These are phyloP conservation scores for Leccinellum luteum DNA, from an alignment of 768 basidiomycete genomes.

Conservation along the genomic window DNA sequence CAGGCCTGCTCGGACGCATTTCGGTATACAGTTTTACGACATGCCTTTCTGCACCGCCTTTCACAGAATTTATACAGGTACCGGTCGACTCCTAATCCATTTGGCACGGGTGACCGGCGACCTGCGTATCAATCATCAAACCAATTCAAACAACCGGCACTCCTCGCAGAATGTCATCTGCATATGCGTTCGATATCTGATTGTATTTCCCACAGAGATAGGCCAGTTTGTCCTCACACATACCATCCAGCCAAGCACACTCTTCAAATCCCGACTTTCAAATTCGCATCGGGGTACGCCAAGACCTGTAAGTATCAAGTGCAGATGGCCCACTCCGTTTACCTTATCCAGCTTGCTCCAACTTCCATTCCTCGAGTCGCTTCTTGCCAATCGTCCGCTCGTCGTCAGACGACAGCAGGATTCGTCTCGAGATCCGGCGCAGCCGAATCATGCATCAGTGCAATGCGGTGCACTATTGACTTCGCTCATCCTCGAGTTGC, in stretches of 20 bases:
- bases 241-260: not conserved
- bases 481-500: not conserved
- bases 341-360: not conserved
- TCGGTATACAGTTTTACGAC: not conserved
- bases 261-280: not conserved
- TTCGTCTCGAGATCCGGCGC: not conserved
- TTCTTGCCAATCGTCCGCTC: not conserved
- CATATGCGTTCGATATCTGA: not conserved
- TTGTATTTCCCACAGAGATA: not conserved
- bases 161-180: not conserved
- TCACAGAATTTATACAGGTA: not conserved
- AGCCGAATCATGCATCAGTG: not conserved
- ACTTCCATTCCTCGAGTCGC: slow-evolving; percentile 5
- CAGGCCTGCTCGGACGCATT: not conserved
- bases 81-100: not conserved
- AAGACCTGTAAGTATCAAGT: not conserved
- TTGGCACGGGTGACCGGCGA: not conserved
- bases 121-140: not conserved
- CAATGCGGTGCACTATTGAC: not conserved
- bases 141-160: not conserved
- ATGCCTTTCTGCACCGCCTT: not conserved
- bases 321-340: not conserved
- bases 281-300: not conserved
- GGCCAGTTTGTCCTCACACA: not conserved
- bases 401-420: too few species aligned